Base-by-base conservation (phyloP, 441 rosid species). In the Kokia cookei region DNA sequence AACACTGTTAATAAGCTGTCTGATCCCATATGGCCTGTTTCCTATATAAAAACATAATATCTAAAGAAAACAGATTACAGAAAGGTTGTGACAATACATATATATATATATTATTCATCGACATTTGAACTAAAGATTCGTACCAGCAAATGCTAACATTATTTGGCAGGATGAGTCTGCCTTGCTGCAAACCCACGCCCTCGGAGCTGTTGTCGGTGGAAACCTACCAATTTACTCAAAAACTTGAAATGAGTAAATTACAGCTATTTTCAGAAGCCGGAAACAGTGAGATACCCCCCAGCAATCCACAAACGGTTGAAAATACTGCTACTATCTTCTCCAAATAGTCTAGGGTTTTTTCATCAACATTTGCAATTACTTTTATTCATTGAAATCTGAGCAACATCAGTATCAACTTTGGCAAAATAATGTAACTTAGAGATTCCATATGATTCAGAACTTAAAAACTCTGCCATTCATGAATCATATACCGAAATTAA, bases 121-220 rank as follows among this genome's bases (percentile, higher is more conserved):
- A 5, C 37, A 32, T 32, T 14, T 50, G 14, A 19, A 63, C 13
- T 63, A 40, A 43, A 11, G 55, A 60, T 4, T 53, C 75, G 19
- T 77, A 80, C 78, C 78, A 77, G 73, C 77, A 80, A 71, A 80
- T 80, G n/a, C 73, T 48, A 43, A 71, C 57, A 17, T 77, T 77
- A 73, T 65, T 35, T 8, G 74, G 37, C 37, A 32, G 37, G 37
- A 1, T 32, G 37, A 32, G 37, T 32, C 37, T 32, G 6, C 37
- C 37, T 32, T 5, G 6, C 7, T 32, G 7, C 7, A 32, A 32
- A 32, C 6, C 37, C 6, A 32, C 6, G 37, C 37, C 6, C 37
- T 32, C 37, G 7, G n/a, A 12, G 27, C 40, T 27, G n/a, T 37
- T 59, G 40, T 13, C 19, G 10, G 64, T 27, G 40, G 64, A 59